Evolutionary conservation across 768 basidiomycete genomes (phyloP).

Genomic region (Butyriboletus loyo): DNA sequence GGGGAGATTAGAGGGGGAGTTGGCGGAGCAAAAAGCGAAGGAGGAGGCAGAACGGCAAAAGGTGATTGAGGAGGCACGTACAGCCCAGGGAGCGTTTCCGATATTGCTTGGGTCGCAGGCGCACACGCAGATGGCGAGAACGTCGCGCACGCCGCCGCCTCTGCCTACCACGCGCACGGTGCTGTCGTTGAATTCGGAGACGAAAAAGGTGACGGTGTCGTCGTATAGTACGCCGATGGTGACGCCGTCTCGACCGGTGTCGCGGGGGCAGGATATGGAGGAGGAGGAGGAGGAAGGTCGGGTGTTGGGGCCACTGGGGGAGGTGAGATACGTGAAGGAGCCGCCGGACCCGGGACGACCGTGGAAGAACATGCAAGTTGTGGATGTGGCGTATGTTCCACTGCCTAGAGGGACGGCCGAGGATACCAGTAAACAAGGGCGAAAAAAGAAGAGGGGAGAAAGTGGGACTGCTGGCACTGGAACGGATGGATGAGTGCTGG

Average conservation of each 20-base stretch:
- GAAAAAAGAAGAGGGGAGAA: conserved; percentile 2
- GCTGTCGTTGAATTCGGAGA: conserved; percentile 53
- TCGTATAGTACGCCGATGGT: conserved; percentile 44
- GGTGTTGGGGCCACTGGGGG: conserved; percentile 37
- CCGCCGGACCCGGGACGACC: conserved; percentile 32
- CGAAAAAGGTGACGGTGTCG: conserved; percentile 50
- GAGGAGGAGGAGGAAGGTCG: conserved; percentile 41
- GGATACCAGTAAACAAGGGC: neutral
- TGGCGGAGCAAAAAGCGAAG: conserved; percentile 40
- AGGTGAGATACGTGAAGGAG: conserved; percentile 36
- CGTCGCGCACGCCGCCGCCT: conserved; percentile 21
- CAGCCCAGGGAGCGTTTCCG: conserved; percentile 62
- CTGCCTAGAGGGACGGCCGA: conserved; percentile 10
- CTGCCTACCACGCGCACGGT: conserved; percentile 51
- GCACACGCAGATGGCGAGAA: conserved; percentile 2
- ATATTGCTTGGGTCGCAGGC: conserved; percentile 34
- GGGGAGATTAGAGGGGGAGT: conserved; percentile 41
- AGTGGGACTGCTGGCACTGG: neutral
- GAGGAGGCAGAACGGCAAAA: conserved; percentile 51
- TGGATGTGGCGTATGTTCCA: conserved; percentile 37
- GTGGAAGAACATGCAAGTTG: conserved; percentile 43
- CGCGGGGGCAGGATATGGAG: conserved; percentile 34
- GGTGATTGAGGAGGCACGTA: conserved; percentile 45
- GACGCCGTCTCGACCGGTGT: conserved; percentile 32
- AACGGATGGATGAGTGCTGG: neutral